Conservation (phyloP, 441 rosid genomes). For the Erysimum pusillum region DNA sequence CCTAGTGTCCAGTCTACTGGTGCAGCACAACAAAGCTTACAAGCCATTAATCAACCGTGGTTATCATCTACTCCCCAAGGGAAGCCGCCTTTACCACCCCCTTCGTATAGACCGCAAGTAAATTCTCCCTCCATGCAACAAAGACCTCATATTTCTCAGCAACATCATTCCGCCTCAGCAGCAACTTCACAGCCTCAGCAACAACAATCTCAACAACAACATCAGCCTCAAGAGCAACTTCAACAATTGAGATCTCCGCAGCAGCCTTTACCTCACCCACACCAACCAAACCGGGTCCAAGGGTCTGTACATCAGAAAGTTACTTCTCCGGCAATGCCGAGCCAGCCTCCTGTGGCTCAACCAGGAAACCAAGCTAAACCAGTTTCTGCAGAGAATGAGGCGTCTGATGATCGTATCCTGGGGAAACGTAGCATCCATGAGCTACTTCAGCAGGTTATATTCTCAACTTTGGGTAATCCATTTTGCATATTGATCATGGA, state of each 20-base stretch:
- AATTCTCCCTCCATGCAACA: slow-evolving; percentile 77
- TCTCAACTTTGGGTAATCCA: slow-evolving; percentile 18
- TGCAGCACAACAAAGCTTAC: slow-evolving; percentile 65
- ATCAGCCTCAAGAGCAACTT: slow-evolving; percentile 65
- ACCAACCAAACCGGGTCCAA: slow-evolving; percentile 60
- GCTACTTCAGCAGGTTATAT: slow-evolving; percentile 81
- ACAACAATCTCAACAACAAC: slow-evolving; percentile 60
- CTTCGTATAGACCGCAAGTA: slow-evolving; percentile 72
- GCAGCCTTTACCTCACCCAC: slow-evolving; percentile 67
- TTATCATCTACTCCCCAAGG: slow-evolving; percentile 78
- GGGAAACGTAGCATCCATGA: slow-evolving; percentile 91
- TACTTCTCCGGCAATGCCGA: slow-evolving; percentile 55
- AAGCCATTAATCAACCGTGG: slow-evolving; percentile 83
- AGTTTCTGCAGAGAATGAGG: slow-evolving; percentile 62
- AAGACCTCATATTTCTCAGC: slow-evolving; percentile 74
- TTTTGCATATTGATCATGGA: slow-evolving; percentile 22
- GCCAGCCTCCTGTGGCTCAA: slow-evolving; percentile 58
- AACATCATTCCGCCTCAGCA: slow-evolving; percentile 47
- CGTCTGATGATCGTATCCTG: slow-evolving; percentile 68
- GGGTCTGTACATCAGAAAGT: slow-evolving; percentile 60
- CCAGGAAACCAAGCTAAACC: slow-evolving; percentile 57
- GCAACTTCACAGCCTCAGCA: slow-evolving; percentile 59
- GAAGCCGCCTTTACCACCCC: slow-evolving; percentile 84
- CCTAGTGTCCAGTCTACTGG: slow-evolving; percentile 62
- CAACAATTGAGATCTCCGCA: slow-evolving; percentile 61